These are phyloP conservation scores for Rhizoclosmatium globosum DNA, from an alignment of 192 early-diverging fungal genomes.

Conservation along the genomic window DNA sequence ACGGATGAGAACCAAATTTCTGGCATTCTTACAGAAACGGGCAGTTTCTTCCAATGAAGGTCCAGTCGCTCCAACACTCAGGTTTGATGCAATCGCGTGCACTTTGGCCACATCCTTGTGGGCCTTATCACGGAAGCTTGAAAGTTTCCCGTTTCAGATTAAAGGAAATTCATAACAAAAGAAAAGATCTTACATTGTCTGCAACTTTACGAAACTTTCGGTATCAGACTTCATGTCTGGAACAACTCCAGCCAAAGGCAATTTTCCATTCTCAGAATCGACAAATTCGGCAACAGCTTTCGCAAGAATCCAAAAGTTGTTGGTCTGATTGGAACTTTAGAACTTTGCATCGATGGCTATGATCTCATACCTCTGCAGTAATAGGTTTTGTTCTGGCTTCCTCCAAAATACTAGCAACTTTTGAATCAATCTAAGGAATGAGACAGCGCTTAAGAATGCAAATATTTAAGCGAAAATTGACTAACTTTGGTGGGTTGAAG, in stretches of 20 bases:
- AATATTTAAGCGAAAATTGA: slow-evolving; percentile 9
- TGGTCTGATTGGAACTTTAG: slow-evolving; percentile 39
- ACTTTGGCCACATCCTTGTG: slow-evolving; percentile 61
- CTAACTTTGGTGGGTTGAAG: slow-evolving; percentile 61
- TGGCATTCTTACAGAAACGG: slow-evolving; percentile 84
- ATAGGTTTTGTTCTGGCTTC: slow-evolving; percentile 51
- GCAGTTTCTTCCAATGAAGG: slow-evolving; percentile 67
- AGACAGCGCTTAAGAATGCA: not conserved
- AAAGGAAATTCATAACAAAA: slow-evolving; percentile 4
- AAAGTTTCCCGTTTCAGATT: not conserved
- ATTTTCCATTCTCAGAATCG: slow-evolving; percentile 68
- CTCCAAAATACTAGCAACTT: slow-evolving; percentile 62
- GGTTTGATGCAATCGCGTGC: slow-evolving; percentile 3
- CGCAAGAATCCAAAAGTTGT: slow-evolving; percentile 87
- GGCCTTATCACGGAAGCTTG: slow-evolving; percentile 83
- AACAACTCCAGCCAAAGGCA: slow-evolving; percentile 86
- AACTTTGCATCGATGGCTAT: not conserved
- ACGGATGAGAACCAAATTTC: slow-evolving; percentile 40
- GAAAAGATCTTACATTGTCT: slow-evolving; percentile 72
- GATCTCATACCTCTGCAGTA: slow-evolving; percentile 57
- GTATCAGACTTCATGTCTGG: slow-evolving; percentile 99
- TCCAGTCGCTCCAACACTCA: slow-evolving; percentile 51
- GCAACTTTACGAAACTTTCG: slow-evolving; percentile 81
- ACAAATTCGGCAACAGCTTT: slow-evolving; percentile 84
- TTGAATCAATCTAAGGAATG: slow-evolving; percentile 52